Evolutionary conservation across 495 filamentous ascomycete species (phyloP).

Genomic region (Tuber magnatum): DNA sequence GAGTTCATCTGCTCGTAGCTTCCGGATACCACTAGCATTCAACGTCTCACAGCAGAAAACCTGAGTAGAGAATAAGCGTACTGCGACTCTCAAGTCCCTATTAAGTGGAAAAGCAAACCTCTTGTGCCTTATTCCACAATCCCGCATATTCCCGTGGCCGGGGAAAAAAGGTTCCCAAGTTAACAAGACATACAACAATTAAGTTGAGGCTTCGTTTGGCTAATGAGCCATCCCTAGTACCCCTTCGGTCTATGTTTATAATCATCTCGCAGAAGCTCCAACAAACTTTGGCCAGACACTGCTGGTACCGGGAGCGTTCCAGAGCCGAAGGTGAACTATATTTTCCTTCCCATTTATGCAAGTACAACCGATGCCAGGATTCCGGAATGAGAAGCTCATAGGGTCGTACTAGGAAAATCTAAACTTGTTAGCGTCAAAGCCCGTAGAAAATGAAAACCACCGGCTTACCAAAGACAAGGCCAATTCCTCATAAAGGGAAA

Average conservation of each 20-base stretch:
- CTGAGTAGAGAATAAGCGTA: background rate
- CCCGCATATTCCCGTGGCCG: background rate
- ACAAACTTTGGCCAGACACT: background rate
- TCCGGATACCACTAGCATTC: background rate
- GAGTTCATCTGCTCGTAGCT: background rate
- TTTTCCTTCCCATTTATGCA: background rate
- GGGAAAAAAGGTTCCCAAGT: conserved; percentile 4
- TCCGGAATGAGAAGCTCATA: conserved; percentile 11
- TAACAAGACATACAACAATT: conserved; percentile 14
- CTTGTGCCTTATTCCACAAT: conserved; percentile 12
- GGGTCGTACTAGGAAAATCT: conserved; percentile 14
- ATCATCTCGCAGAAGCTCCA: conserved; percentile 13
- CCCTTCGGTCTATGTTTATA: background rate
- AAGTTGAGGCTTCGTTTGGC: conserved; percentile 7
- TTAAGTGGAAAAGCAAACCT: conserved; percentile 4
- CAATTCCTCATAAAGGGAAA: conserved; percentile 16
- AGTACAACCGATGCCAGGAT: conserved; percentile 6
- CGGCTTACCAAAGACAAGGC: conserved; percentile 2
- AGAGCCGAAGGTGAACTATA: conserved; percentile 8
- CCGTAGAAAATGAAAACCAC: background rate
- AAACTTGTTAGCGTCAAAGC: background rate
- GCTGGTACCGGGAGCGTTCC: background rate
- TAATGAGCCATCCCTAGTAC: background rate
- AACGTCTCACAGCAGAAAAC: background rate
- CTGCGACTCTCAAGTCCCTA: background rate